Evolutionary conservation across 1,284 basidiomycete species (phyloP), one percentile per base, ranked within the genome.

Genomic region (Malassezia caprae): DNA sequence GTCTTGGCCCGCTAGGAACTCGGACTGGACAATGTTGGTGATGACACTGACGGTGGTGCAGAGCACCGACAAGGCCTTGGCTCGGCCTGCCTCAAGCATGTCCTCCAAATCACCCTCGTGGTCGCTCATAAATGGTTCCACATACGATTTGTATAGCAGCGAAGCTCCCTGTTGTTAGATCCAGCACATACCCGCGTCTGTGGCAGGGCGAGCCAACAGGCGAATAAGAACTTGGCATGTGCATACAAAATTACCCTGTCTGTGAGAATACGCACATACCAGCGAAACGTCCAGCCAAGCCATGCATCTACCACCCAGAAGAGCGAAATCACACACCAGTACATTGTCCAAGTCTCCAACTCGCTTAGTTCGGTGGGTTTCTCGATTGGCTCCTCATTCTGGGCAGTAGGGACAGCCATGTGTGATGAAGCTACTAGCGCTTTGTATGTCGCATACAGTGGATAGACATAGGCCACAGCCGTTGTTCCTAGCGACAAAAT

Each of bases 141-240:
- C 23, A 32, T 57, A 57, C n/a, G 19, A 10, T 17, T 45, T 39
- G 32, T 42, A 57, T 5, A 57, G 30, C 30, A 43, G 10, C 17
- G 40, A 26, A 3, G 55, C 45, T 2, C 55, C 55, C 42, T 51
- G 23, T 24, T 12, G 39, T 50, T 26, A 41, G 35, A 30, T 17
- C n/a, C 2, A 26, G 15, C 24, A 48, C 53, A 11, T 49, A 49
- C 53, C 2, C 44, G 35, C 0, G 69, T 72, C 49, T 70, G 69
- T 0, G 69, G 69, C 34, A 68, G 54, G 3, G 70, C 64, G 4
- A 72, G 61, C 69, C 69, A 72, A 12, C 70, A 52, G 40, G 61
- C 60, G 42, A 70, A 69, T n/a, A 66, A 31, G 13, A 72, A 58
- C 5, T 68, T 63, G 19, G 59, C 13, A 35, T 69, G 60, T 41